Base-by-base conservation (phyloP, 208 protist species). In the Strigomonas culicis region DNA sequence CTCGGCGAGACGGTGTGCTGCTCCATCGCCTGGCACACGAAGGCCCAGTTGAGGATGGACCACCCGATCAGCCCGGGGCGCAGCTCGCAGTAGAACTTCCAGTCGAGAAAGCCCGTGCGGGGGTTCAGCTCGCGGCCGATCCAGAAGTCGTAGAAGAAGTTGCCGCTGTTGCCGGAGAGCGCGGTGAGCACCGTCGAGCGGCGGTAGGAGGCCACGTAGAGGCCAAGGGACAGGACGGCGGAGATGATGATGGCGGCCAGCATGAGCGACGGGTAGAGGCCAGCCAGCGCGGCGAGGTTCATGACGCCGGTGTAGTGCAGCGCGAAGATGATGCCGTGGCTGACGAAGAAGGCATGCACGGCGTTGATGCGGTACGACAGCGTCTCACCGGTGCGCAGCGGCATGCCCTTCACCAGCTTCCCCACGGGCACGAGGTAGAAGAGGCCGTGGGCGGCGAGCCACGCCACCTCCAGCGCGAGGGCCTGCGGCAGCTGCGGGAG, bases 21-120 rank as follows among this genome's bases (percentile, higher is more conserved):
- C 36, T 80, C 39, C 8, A 74, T 31, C 19, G 87, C 58, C 64
- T 95, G 90, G 8, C 68, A 60, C 8, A 92, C 90, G 63, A 97
- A 93, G 30, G 86, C 84, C 70, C 98, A 89, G 74, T 98, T 97
- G 3, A 98, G 56, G 0, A 98, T 39, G 59, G 82, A 85, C 98
- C 98, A 99, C 7, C 86, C 88, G 68, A 98, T 97, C n/a, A 99
- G 79, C 52, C 96, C 97, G 25, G 96, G 94, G 31, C 98, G 91
- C 19, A 96, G 83, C 74, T 99, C 94, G 68, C 84, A 98, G 82
- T 99, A 98, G 25, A 98, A 79, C 79, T 99, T 99, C 68, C 98
- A 84, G 75, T 99, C 98, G 36, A 99, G 91, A 22, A 75, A 70
- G 31, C 88, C 86, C 1, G 70, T 88, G 51, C 94, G 85, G 24